Conservation (phyloP, 2,329 filamentous ascomycete species). For the Trichoderma atrobrunneum region DNA sequence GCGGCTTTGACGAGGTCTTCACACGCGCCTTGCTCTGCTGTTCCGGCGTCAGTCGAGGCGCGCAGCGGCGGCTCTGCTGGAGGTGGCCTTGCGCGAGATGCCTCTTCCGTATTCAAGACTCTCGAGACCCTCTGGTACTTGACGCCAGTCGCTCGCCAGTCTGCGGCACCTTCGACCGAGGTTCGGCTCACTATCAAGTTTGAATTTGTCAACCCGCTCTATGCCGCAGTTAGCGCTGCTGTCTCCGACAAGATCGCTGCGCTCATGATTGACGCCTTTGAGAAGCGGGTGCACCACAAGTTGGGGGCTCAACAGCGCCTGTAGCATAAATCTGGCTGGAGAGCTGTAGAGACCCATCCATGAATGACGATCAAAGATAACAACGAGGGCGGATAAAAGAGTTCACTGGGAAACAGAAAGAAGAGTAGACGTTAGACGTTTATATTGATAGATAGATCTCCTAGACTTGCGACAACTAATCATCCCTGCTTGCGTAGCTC, state of each 20-base stretch:
- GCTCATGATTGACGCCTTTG: slow-evolving; percentile 91
- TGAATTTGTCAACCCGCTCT: slow-evolving; percentile 84
- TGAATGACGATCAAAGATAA: neutral
- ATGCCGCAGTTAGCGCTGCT: slow-evolving; percentile 75
- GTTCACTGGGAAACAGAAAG: neutral
- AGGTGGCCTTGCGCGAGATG: slow-evolving; percentile 41
- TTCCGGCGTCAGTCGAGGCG: slow-evolving; percentile 72
- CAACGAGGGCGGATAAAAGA: neutral
- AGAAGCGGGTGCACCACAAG: slow-evolving; percentile 65
- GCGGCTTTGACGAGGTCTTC: slow-evolving; percentile 81
- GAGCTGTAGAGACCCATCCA: neutral
- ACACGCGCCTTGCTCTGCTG: slow-evolving; percentile 76
- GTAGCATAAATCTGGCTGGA: neutral
- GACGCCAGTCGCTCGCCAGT: slow-evolving; percentile 38
- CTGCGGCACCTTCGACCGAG: slow-evolving; percentile 51
- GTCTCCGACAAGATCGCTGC: slow-evolving; percentile 81
- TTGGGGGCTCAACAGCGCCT: slow-evolving; percentile 22
- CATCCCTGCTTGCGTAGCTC: slow-evolving; percentile 17
- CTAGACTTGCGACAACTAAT: slow-evolving; percentile 20
- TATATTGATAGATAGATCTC: neutral
- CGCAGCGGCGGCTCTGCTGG: slow-evolving; percentile 58
- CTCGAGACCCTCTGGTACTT: slow-evolving; percentile 70
- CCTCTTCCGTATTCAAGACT: slow-evolving; percentile 60
- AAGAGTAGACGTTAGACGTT: neutral
- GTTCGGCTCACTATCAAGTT: slow-evolving; percentile 77